Percentiles rank a stretch among this genome's conserved stretches.
These are phyloP conservation scores for Rhazya stricta DNA, from an alignment of 257 asterid genomes.

Conservation along the genomic window DNA sequence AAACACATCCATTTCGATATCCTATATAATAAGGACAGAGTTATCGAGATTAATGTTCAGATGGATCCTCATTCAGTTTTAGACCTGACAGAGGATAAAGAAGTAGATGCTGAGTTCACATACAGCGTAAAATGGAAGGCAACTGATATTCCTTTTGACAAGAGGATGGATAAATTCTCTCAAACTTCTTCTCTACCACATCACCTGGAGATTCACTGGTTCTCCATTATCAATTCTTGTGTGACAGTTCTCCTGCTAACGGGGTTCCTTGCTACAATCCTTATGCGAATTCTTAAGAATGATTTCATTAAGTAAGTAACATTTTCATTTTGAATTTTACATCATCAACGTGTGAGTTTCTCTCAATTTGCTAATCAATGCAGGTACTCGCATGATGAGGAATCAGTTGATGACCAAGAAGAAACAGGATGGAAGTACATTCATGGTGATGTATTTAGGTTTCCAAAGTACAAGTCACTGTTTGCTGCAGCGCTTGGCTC, in stretches of 20 bases:
- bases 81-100: slow-evolving; percentile 30
- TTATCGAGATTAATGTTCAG: slow-evolving; percentile 65
- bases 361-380: background rate
- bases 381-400: slow-evolving; percentile 37
- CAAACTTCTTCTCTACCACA: slow-evolving; percentile 29
- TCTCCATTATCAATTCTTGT: slow-evolving; percentile 32
- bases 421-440: slow-evolving; percentile 37
- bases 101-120: slow-evolving; percentile 29
- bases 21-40: slow-evolving; percentile 53
- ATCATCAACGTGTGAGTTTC: background rate
- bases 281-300: slow-evolving; percentile 33
- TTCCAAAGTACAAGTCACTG: slow-evolving; percentile 27
- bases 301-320: slow-evolving; percentile 29
- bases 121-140: slow-evolving; percentile 35
- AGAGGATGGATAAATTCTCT: slow-evolving; percentile 37
- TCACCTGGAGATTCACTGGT: slow-evolving; percentile 35
- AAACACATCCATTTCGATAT: slow-evolving; percentile 67
- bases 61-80: slow-evolving; percentile 47
- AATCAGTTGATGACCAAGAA: slow-evolving; percentile 32
- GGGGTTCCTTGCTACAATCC: slow-evolving; percentile 33
- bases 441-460: slow-evolving; percentile 37
- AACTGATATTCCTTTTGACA: slow-evolving; percentile 25
- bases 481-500: slow-evolving; percentile 32
- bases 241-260: slow-evolving; percentile 32
- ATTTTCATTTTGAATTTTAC: background rate